Evolutionary conservation across 2,329 filamentous ascomycete genomes (phyloP), one percentile per base, ranked within the genome.

Genomic region (Hymenoscyphus repandus): DNA sequence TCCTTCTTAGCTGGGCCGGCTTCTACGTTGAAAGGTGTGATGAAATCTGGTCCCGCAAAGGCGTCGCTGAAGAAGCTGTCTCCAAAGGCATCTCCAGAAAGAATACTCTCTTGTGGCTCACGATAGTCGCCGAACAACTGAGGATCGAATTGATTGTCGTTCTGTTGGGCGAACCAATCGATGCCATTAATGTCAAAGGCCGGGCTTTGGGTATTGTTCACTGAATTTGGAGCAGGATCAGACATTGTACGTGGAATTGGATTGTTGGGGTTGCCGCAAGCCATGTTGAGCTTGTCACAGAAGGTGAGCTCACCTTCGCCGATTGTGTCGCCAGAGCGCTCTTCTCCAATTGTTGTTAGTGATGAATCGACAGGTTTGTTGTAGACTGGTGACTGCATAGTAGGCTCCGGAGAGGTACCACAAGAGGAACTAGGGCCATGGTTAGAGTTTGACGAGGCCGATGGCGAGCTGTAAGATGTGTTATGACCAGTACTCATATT

Each of bases 51-150:
- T 52, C 82, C 73, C 13, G 91, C 85, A 65, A 95, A 86, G 12
- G 90, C 87, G 60, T 96, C 91, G 58, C 80, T 80, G 49, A 66
- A 66, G 54, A 65, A 65, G 40, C 81, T 78, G 45, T 63, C 37
- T 31, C 47, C 55, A 63, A 95, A 90, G 22, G 54, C 47, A 38
- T 63, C 58, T 13, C 51, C 54, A 12, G 95, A 88, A 7, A 95
- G 71, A 12, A 95, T 78, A 49, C 85, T 92, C 51, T 90, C 87
- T 63, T 95, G 89, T 0, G 90, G 84, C 64, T 99, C 93, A 47
- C 93, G 85, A 70, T 96, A 97, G 61, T 90, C 88, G 48, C 87
- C 88, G 67, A 96, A 97, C 4, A 97, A 76, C 49, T 93, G 83
- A 0, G 93, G 92, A 55, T 97, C 91, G 62, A 97, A 96, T 57